These are phyloP conservation scores for Cornus florida DNA, from an alignment of 148 eudicot genomes.

Conservation along the genomic window DNA sequence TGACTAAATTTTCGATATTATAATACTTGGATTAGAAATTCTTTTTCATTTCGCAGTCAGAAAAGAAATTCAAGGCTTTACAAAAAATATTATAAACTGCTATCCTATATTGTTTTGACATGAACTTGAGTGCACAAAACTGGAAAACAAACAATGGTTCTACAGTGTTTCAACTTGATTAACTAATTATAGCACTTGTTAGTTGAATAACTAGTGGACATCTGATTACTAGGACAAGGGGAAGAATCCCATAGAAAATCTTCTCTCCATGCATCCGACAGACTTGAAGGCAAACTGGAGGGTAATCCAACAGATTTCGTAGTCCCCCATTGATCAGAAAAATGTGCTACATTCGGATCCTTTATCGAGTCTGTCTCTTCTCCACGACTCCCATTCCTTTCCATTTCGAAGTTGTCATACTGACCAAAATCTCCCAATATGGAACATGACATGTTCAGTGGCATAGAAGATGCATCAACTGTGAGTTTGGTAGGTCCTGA, in stretches of 20 bases:
- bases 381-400: conserved; percentile 12
- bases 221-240: conserved; percentile 36
- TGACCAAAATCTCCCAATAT: conserved; percentile 33
- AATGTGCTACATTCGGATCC: not conserved
- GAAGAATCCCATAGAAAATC: conserved; percentile 52
- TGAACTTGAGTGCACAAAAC: not conserved
- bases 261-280: conserved; percentile 43
- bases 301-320: conserved; percentile 21
- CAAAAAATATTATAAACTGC: no score
- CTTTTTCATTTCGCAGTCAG: no score
- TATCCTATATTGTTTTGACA: not conserved
- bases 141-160: not conserved
- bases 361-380: conserved; percentile 2
- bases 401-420: conserved; percentile 19
- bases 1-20: no score
- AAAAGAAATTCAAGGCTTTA: not conserved
- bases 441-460: conserved; percentile 35
- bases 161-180: no score
- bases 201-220: conserved; percentile 4
- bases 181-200: no score
- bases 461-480: conserved; percentile 6
- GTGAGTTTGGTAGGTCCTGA: conserved; percentile 17
- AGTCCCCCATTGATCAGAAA: conserved; percentile 22
- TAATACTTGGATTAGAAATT: no score
- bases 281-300: conserved; percentile 22